Percentiles rank a stretch among this genome's conserved stretches.
These are phyloP conservation scores for Graphiopsis chlorocephala DNA, from an alignment of 2,329 filamentous ascomycete species.

Conservation along the genomic window DNA sequence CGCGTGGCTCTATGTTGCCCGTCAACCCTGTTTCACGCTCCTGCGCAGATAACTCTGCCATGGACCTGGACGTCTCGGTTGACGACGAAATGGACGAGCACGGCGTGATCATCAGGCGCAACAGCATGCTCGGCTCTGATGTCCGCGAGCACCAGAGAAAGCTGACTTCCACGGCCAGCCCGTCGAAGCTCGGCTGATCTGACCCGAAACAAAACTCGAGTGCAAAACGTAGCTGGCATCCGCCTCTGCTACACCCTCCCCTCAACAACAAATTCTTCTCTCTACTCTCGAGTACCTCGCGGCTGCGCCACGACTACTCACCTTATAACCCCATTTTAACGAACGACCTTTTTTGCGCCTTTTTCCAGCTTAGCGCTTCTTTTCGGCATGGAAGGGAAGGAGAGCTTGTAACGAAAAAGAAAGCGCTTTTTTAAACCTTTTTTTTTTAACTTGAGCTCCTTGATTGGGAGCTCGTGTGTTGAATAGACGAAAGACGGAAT, in stretches of 20 bases:
- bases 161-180: slow-evolving; percentile 12
- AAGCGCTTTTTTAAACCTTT: neutral
- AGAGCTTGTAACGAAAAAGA: neutral
- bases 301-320: slow-evolving; percentile 10
- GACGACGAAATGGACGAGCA: slow-evolving; percentile 36
- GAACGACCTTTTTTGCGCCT: neutral
- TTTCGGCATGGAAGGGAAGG: neutral
- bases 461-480: slow-evolving; percentile 1
- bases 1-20: slow-evolving; percentile 27
- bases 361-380: slow-evolving; percentile 5
- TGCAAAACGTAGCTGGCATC: neutral
- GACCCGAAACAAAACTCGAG: neutral
- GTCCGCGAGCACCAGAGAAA: slow-evolving; percentile 7
- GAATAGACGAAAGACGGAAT: slow-evolving; percentile 11
- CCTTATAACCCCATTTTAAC: neutral
- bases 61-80: slow-evolving; percentile 36
- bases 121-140: slow-evolving; percentile 31
- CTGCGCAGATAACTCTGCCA: slow-evolving; percentile 34
- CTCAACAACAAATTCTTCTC: slow-evolving; percentile 2
- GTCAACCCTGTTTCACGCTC: slow-evolving; percentile 26
- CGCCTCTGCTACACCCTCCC: neutral
- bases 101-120: slow-evolving; percentile 35
- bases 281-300: neutral
- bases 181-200: slow-evolving; percentile 14
- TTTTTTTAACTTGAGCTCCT: neutral